A percentile compares a stretch with the other conserved stretches of the same genome.
These are phyloP conservation scores for Periconia sp. DNA, from an alignment of 2,329 filamentous ascomycete species.

Conservation along the genomic window DNA sequence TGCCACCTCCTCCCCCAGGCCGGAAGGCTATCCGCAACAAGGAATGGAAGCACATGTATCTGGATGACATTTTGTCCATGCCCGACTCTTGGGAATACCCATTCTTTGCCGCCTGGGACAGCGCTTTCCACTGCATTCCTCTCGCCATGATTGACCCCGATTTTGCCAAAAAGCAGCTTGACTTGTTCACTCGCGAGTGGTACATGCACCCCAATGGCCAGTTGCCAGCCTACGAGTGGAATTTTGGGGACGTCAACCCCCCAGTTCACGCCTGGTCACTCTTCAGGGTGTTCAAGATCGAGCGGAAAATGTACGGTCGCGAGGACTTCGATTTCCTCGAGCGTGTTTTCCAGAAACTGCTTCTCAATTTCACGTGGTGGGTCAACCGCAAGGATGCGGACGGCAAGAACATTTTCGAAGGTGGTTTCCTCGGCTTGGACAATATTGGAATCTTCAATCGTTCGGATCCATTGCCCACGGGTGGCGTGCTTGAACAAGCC, in stretches of 20 bases:
- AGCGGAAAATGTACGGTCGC: constrained; percentile 93
- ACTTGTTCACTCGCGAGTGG: constrained; percentile 95
- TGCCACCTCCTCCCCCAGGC: constrained; percentile 79
- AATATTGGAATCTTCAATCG: constrained; percentile 98
- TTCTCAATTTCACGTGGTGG: constrained; percentile 99
- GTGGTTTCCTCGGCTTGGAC: constrained; percentile 91
- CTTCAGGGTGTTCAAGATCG: constrained; percentile 96
- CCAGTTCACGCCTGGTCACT: constrained; percentile 96
- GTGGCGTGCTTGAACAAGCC: constrained; percentile 90
- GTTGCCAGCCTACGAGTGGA: constrained; percentile 93
- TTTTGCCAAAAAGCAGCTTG: constrained; percentile 96
- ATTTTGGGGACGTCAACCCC: constrained; percentile 95
- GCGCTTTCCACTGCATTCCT: constrained; percentile 94
- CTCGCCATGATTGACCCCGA: constrained; percentile 97
- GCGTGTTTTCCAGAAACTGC: constrained; percentile 91
- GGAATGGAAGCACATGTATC: constrained; percentile 92
- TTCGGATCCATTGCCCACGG: constrained; percentile 90
- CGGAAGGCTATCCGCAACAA: constrained; percentile 81
- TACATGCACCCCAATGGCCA: constrained; percentile 98
- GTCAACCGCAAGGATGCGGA: constrained; percentile 94
- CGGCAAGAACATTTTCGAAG: constrained; percentile 96
- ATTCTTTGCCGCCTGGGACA: constrained; percentile 97
- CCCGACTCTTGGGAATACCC: constrained; percentile 98
- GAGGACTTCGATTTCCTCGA: constrained; percentile 96
- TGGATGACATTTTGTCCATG: constrained; percentile 96